Evolutionary conservation across 768 basidiomycete species (phyloP).

Genomic region (Hypholoma fasciculare): DNA sequence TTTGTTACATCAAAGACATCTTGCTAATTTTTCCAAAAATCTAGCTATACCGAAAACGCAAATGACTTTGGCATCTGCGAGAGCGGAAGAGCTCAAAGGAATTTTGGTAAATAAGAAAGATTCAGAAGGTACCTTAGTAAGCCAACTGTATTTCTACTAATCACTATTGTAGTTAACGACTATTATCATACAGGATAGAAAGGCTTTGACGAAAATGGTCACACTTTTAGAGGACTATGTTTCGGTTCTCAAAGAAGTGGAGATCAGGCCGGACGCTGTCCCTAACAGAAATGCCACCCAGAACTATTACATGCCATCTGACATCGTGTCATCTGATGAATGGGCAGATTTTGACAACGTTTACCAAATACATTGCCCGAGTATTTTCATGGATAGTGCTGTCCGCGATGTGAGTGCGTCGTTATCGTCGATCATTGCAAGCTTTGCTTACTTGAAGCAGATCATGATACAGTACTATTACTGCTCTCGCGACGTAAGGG

Average conservation of each 20-base stretch:
- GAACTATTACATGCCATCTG: slow-evolving; percentile 66
- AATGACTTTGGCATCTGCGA: slow-evolving; percentile 53
- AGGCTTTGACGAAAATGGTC: slow-evolving; percentile 44
- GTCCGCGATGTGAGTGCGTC: slow-evolving; percentile 69
- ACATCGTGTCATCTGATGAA: slow-evolving; percentile 66
- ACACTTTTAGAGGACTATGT: slow-evolving; percentile 62
- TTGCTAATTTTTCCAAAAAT: slow-evolving; percentile 6
- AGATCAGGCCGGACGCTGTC: slow-evolving; percentile 22
- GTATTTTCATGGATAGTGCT: slow-evolving; percentile 72
- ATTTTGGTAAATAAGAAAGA: slow-evolving; percentile 5
- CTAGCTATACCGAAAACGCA: slow-evolving; percentile 68
- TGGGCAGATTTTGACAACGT: slow-evolving; percentile 88
- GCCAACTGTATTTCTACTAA: not conserved
- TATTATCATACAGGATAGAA: slow-evolving; percentile 11
- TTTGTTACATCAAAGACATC: not conserved
- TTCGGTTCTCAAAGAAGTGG: slow-evolving; percentile 48
- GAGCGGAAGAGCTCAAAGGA: slow-evolving; percentile 51
- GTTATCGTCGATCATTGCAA: not conserved
- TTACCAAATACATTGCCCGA: slow-evolving; percentile 88
- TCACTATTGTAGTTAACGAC: not conserved
- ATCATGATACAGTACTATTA: slow-evolving; percentile 89
- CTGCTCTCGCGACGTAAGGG: slow-evolving; percentile 70
- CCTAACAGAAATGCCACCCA: slow-evolving; percentile 32
- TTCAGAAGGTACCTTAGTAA: slow-evolving; percentile 10
- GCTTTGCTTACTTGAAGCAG: slow-evolving; percentile 34